Evolutionary conservation across 345 rosid genomes (phyloP).

Genomic region (Lagerstroemia speciosa): DNA sequence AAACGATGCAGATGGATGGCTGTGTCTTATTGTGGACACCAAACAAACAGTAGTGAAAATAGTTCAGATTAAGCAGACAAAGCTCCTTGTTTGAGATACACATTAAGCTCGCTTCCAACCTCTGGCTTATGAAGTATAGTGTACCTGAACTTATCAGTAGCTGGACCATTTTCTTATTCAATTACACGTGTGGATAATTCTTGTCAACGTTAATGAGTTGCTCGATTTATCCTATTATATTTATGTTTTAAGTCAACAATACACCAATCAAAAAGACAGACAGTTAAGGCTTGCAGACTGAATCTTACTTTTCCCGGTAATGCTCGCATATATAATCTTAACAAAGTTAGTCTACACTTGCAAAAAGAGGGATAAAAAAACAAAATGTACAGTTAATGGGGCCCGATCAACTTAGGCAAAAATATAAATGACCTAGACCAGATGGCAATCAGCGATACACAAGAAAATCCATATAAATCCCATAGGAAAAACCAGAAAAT

Average conservation of each 20-base stretch:
- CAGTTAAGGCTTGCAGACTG: too few species aligned
- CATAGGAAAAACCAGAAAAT: background rate
- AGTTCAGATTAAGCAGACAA: background rate
- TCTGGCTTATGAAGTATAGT: background rate
- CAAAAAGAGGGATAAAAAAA: too few species aligned
- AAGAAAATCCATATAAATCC: background rate
- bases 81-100: background rate
- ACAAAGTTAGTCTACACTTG: too few species aligned
- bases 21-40: background rate
- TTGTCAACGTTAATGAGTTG: background rate
- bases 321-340: too few species aligned
- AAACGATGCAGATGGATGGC: background rate
- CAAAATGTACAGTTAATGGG: too few species aligned
- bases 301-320: too few species aligned
- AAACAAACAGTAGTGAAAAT: background rate
- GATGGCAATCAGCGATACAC: background rate
- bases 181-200: background rate
- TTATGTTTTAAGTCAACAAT: background rate
- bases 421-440: background rate
- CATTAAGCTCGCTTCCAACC: background rate
- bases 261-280: background rate
- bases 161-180: background rate
- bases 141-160: background rate
- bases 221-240: background rate
- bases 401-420: background rate